Conservation (phyloP, 495 filamentous ascomycete species). For the Neurospora sp. region DNA sequence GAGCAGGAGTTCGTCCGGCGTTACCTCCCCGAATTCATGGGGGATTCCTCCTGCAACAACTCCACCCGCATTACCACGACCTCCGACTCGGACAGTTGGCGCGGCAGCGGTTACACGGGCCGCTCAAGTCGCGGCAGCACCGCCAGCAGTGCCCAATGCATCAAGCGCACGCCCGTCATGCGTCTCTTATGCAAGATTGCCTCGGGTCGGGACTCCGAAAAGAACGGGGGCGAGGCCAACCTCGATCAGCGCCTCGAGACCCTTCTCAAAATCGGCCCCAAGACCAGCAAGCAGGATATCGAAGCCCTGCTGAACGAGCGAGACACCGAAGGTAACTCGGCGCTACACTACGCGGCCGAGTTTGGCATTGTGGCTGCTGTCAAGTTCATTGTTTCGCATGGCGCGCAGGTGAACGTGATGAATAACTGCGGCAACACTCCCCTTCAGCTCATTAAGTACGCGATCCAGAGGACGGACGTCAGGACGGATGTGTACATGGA, state of each 20-base stretch:
- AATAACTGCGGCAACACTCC: slow-evolving; percentile 29
- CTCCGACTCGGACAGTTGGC: slow-evolving; percentile 12
- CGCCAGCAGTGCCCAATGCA: slow-evolving; percentile 12
- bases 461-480: slow-evolving; percentile 26
- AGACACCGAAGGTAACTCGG: slow-evolving; percentile 25
- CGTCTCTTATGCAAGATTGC: slow-evolving; percentile 16
- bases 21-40: slow-evolving; percentile 22
- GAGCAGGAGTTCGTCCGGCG: slow-evolving; percentile 23
- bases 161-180: slow-evolving; percentile 22
- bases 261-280: slow-evolving; percentile 10
- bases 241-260: slow-evolving; percentile 13
- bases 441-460: slow-evolving; percentile 25
- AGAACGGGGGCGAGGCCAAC: background rate
- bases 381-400: slow-evolving; percentile 15
- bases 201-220: slow-evolving; percentile 15
- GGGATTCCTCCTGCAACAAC: slow-evolving; percentile 12
- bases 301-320: slow-evolving; percentile 14
- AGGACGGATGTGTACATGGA: slow-evolving; percentile 26
- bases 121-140: slow-evolving; percentile 9
- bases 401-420: slow-evolving; percentile 20
- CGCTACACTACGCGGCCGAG: slow-evolving; percentile 24
- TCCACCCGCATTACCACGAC: slow-evolving; percentile 18
- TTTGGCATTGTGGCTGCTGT: slow-evolving; percentile 23
- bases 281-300: slow-evolving; percentile 10
- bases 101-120: slow-evolving; percentile 10